These are phyloP conservation scores for Aspergillus niger DNA, from an alignment of 2,329 filamentous ascomycete species.

Conservation along the genomic window DNA sequence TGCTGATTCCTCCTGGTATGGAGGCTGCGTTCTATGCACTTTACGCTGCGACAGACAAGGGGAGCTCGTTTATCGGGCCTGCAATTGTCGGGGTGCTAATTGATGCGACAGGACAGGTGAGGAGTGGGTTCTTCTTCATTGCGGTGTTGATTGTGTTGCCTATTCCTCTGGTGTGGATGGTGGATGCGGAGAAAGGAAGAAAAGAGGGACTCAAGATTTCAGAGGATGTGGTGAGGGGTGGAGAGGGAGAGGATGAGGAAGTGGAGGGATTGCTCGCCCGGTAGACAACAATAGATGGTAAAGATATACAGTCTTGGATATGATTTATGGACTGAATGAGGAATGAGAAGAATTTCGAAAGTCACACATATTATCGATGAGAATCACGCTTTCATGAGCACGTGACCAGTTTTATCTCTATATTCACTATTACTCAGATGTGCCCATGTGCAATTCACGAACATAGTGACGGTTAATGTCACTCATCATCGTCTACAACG, in stretches of 20 bases:
- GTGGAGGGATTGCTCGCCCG: constrained; percentile 32
- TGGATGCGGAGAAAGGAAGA: constrained; percentile 50
- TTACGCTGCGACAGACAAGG: constrained; percentile 94
- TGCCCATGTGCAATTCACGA: not conserved
- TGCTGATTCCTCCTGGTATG: constrained; percentile 84
- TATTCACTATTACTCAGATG: too few species aligned
- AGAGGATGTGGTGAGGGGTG: constrained; percentile 19
- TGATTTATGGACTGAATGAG: not conserved
- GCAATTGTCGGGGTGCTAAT: constrained; percentile 87
- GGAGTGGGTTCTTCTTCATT: constrained; percentile 86
- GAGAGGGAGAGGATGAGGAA: constrained; percentile 25
- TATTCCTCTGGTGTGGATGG: constrained; percentile 75
- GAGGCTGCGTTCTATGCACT: constrained; percentile 92
- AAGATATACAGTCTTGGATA: not conserved
- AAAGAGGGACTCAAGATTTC: constrained; percentile 37
- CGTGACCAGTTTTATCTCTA: too few species aligned
- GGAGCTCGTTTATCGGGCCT: constrained; percentile 84
- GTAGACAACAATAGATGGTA: not conserved
- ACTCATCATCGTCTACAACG: constrained; percentile 65
- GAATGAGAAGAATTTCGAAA: not conserved
- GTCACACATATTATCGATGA: too few species aligned
- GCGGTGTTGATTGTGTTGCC: constrained; percentile 77
- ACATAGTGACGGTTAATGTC: constrained; percentile 21
- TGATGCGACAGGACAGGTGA: constrained; percentile 72
- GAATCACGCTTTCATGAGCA: too few species aligned